Base-by-base conservation (phyloP, 208 protist genomes). In the Leptomonas seymouri region DNA sequence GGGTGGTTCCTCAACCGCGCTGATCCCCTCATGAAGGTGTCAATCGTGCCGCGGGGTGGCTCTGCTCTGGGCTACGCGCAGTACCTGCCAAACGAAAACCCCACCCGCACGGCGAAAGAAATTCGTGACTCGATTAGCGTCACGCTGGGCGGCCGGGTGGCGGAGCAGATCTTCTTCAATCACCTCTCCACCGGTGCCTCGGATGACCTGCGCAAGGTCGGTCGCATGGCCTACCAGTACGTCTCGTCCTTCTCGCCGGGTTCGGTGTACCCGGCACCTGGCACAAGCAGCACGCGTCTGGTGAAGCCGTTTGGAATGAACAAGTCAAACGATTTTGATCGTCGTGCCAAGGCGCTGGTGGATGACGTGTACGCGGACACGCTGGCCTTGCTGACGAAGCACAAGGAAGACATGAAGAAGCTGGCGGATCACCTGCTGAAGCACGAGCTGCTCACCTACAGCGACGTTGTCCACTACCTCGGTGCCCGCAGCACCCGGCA, bases 1-100 rank as follows among this genome's bases (percentile, higher is more conserved):
- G 96, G 97, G 20, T 99, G 98, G 98, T 99, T 98, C 83, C 89
- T 99, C 6, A 87, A 99, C 74, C 87, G 98, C 60, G 90, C 97
- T 0, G 90, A 99, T 58, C 98, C 98, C 44, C 83, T 99, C 27
- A 92, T 99, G 63, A 99, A 99, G 76, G 97, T 99, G 23, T 98
- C 97, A 6, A 99, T 99, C 54, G 93, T 99, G 41, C 98, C 98
- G 20, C 84, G 98, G 41, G 97, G 98, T 7, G 74, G 80, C 27
- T 96, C 84, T 18, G 97, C 97, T 16, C 86, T 99, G 1, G 98
- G 98, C 45, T 99, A 98, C 77, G 97, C 98, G 48, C 98, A 99
- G 89, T 99, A 99, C 65, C 87, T 99, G 42, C 98, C 98, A 20
- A 94, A 97, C 63, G 98, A 99, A 51, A 90, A 87, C 31, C 79